phyloP scores from a whole-genome alignment of 352 stramenopile species.

The Lagenidium sp. region DNA sequence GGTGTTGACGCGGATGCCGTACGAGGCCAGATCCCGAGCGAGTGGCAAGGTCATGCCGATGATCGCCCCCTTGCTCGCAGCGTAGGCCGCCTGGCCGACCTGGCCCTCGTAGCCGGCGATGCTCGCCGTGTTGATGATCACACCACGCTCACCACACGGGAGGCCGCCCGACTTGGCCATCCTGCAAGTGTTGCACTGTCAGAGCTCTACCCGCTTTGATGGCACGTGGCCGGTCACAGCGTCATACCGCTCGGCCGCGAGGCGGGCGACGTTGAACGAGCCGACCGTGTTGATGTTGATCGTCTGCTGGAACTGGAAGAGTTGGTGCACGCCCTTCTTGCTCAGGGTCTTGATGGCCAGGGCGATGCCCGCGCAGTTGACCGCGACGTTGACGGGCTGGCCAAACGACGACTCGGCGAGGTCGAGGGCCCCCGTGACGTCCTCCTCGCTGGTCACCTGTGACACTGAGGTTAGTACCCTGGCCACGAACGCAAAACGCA shows the following conservation, averaged over 20 bases:
- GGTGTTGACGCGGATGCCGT: constrained; percentile 95
- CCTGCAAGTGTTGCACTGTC: constrained; percentile 25
- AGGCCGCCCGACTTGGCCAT: constrained; percentile 75
- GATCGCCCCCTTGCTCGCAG: constrained; percentile 94
- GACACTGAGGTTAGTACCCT: constrained; percentile 1
- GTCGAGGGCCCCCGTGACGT: constrained; percentile 86
- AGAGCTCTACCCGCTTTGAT: too few relatives aligned
- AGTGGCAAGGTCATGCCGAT: constrained; percentile 96
- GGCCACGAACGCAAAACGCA: not conserved
- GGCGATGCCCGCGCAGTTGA: constrained; percentile 96
- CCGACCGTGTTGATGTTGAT: constrained; percentile 95
- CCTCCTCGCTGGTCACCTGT: constrained; percentile 89
- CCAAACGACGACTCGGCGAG: constrained; percentile 89
- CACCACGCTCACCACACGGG: constrained; percentile 84
- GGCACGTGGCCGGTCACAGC: too few relatives aligned
- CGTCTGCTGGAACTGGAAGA: constrained; percentile 92
- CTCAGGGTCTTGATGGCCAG: constrained; percentile 89
- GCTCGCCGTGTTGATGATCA: constrained; percentile 98
- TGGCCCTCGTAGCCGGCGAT: constrained; percentile 98
- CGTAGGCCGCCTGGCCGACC: constrained; percentile 96
- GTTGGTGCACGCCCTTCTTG: constrained; percentile 88
- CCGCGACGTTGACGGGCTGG: constrained; percentile 88
- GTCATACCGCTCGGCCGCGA: constrained; percentile 88
- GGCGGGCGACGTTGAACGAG: constrained; percentile 96
- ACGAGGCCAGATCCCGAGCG: constrained; percentile 90